Evolutionary conservation across 768 basidiomycete species (phyloP).

Genomic region (Tylopilus felleus): DNA sequence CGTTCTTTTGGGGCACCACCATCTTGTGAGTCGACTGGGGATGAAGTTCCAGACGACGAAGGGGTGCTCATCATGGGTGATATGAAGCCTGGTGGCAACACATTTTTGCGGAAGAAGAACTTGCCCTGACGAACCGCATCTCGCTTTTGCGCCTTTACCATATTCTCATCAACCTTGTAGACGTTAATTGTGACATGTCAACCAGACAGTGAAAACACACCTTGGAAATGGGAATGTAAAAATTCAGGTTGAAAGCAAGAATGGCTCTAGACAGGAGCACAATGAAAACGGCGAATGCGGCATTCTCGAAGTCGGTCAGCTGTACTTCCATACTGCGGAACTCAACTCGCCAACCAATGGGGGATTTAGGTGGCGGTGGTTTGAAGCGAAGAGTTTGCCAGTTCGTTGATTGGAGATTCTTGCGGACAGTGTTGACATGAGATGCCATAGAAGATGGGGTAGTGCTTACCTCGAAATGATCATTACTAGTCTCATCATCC

Average conservation of each 20-base stretch:
- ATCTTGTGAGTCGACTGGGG: conserved; percentile 34
- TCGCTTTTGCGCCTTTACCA: conserved; percentile 83
- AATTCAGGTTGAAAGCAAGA: conserved; percentile 84
- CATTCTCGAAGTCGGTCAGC: conserved; percentile 98
- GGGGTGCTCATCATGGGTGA: conserved; percentile 39
- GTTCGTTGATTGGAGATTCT: conserved; percentile 99
- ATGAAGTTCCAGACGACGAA: conserved; percentile 42
- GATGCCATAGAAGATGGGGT: background rate
- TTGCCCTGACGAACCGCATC: conserved; percentile 70
- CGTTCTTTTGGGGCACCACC: conserved; percentile 51
- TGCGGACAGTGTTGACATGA: conserved; percentile 4
- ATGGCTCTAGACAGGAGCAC: conserved; percentile 94
- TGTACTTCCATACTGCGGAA: conserved; percentile 99
- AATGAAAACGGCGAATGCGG: conserved; percentile 92
- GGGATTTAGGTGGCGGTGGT: conserved; percentile 88
- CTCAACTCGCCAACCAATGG: conserved; percentile 97
- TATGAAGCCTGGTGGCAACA: conserved; percentile 57
- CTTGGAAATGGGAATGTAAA: conserved; percentile 97
- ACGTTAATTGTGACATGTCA: background rate
- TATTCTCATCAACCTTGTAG: conserved; percentile 91
- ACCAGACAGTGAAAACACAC: conserved; percentile 35
- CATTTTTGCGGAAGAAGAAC: conserved; percentile 88
- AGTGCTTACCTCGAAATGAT: conserved; percentile 87
- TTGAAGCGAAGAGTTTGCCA: conserved; percentile 99
- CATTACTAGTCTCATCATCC: conserved; percentile 81